A percentile compares a stretch with the other conserved stretches of the same genome.
phyloP scores from a whole-genome alignment of 441 rosid species.

The Euphorbia corollata region DNA sequence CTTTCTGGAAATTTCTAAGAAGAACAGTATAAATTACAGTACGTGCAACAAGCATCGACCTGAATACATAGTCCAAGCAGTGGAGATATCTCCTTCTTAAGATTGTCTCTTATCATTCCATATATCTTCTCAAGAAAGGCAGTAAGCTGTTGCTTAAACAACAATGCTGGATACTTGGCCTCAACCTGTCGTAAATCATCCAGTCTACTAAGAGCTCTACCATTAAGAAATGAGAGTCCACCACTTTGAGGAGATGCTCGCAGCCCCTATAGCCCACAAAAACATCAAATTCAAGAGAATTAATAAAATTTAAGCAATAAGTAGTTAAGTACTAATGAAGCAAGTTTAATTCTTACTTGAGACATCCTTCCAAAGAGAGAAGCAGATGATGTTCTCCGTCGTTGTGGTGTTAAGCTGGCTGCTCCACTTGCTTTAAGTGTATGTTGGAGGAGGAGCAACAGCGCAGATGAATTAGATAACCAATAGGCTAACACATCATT shows the following conservation, averaged over 20 bases:
- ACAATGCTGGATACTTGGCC: slow-evolving; percentile 98
- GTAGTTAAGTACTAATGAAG: not conserved
- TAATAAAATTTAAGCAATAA: not conserved
- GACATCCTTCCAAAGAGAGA: slow-evolving; percentile 99
- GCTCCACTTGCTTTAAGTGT: slow-evolving; percentile 98
- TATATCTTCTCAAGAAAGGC: slow-evolving; percentile 99
- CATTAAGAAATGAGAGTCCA: slow-evolving; percentile 78
- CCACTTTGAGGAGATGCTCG: slow-evolving; percentile 91
- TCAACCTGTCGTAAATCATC: slow-evolving; percentile 96
- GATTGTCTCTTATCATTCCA: slow-evolving; percentile 97
- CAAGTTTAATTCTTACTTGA: slow-evolving; percentile 48
- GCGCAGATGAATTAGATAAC: slow-evolving; percentile 90
- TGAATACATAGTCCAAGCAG: slow-evolving; percentile 95
- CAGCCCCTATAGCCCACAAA: slow-evolving; percentile 51
- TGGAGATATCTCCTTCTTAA: slow-evolving; percentile 97
- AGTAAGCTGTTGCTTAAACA: slow-evolving; percentile 99
- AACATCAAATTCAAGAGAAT: slow-evolving; percentile 15
- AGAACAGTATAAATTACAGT: not conserved
- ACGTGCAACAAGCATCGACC: slow-evolving; percentile 38
- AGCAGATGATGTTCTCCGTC: slow-evolving; percentile 86
- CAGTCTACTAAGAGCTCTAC: slow-evolving; percentile 66
- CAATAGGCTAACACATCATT: slow-evolving; percentile 84
- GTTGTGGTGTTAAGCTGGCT: slow-evolving; percentile 93
- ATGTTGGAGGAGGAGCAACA: slow-evolving; percentile 89
- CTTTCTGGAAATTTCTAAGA: not conserved